Evolutionary conservation across 768 basidiomycete genomes (phyloP).

Genomic region (Tremella yokohamensis): DNA sequence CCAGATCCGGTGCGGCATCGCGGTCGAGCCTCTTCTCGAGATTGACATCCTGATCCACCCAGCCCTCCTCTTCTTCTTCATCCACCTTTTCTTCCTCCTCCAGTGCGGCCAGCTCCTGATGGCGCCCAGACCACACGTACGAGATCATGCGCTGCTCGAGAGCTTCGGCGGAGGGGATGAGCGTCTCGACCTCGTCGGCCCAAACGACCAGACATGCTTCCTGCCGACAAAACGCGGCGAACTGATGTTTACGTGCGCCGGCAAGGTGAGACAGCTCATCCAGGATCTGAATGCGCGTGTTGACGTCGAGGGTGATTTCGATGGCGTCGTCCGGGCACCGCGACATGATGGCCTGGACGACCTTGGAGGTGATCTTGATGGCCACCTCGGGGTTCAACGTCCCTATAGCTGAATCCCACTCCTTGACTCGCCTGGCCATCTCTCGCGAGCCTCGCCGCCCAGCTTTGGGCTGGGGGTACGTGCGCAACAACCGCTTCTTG

Average conservation of each 20-base stretch:
- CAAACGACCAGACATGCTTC: constrained; percentile 81
- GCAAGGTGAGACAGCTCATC: constrained; percentile 74
- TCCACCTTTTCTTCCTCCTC: constrained; percentile 28
- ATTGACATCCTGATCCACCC: constrained; percentile 32
- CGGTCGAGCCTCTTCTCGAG: constrained; percentile 11
- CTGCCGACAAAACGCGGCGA: constrained; percentile 80
- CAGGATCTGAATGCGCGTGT: constrained; percentile 80
- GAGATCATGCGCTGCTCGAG: constrained; percentile 70
- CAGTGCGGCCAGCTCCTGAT: constrained; percentile 28
- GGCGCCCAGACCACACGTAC: constrained; percentile 63
- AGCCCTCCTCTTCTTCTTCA: constrained; percentile 26
- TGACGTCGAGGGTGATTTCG: constrained; percentile 59
- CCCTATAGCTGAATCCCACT: constrained; percentile 46
- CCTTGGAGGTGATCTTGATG: constrained; percentile 44
- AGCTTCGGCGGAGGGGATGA: constrained; percentile 59
- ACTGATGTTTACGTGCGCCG: constrained; percentile 81
- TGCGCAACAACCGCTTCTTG: constrained; percentile 35
- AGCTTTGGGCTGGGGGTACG: constrained; percentile 32
- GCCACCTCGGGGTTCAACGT: constrained; percentile 48
- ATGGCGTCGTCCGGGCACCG: constrained; percentile 36
- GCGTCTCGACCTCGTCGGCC: constrained; percentile 73
- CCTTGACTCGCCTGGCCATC: constrained; percentile 29
- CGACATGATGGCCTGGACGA: constrained; percentile 47
- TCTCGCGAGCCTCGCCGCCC: constrained; percentile 28
- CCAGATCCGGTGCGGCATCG: background rate